Evolutionary conservation across 2,329 filamentous ascomycete genomes (phyloP).

Genomic region (Coniochaeta ligniaria): DNA sequence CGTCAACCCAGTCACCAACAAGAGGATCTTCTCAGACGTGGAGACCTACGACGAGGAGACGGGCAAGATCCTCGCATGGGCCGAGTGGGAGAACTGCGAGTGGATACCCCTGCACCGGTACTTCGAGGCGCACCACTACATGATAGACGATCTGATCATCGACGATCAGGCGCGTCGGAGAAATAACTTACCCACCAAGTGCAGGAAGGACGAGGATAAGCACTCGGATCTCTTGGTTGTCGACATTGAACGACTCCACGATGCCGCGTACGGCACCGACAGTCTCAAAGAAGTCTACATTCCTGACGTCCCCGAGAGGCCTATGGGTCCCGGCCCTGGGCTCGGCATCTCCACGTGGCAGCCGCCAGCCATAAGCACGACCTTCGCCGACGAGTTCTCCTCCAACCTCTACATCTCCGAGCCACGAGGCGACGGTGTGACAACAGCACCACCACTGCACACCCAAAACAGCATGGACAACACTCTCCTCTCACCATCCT

Average conservation of each 20-base stretch:
- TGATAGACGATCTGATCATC: neutral
- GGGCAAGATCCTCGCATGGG: slow-evolving; percentile 1
- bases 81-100: neutral
- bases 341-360: neutral
- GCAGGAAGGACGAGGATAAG: slow-evolving; percentile 1
- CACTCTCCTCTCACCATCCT: neutral
- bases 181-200: neutral
- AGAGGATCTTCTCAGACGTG: neutral
- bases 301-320: neutral
- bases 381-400: neutral
- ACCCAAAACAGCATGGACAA: neutral
- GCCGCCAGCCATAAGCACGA: neutral
- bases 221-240: slow-evolving; percentile 1
- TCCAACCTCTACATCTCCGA: slow-evolving; percentile 1
- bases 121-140: neutral
- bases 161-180: neutral
- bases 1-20: neutral
- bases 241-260: neutral
- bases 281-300: neutral
- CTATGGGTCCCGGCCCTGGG: neutral
- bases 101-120: neutral
- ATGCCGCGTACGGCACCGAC: neutral
- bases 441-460: neutral
- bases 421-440: neutral
- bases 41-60: neutral